Percentiles rank a stretch among this genome's conserved stretches.
Conservation (phyloP, 768 basidiomycete species). For the Leucocoprinus sp. region DNA sequence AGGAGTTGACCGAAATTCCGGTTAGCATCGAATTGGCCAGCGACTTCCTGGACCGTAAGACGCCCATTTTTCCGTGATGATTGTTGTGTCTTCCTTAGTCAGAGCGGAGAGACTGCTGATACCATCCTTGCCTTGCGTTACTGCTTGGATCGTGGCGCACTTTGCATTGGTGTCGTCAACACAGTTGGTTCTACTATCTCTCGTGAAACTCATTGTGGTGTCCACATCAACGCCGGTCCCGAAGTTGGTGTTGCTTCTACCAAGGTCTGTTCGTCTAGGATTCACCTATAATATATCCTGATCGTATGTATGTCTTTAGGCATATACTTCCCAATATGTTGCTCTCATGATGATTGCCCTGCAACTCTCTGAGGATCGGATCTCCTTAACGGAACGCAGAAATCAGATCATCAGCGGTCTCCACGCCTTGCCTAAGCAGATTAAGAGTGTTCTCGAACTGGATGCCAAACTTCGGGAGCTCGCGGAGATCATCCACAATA, state of each 20-base stretch:
- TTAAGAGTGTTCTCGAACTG: slow-evolving; percentile 76
- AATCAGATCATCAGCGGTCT: slow-evolving; percentile 91
- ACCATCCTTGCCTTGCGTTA: slow-evolving; percentile 95
- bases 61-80: slow-evolving; percentile 99
- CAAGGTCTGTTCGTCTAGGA: slow-evolving; percentile 46
- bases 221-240: slow-evolving; percentile 98
- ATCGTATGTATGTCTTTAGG: slow-evolving; percentile 40
- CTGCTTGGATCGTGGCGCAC: slow-evolving; percentile 92
- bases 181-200: slow-evolving; percentile 97
- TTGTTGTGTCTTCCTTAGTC: slow-evolving; percentile 91
- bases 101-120: slow-evolving; percentile 98
- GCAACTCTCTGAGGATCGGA: slow-evolving; percentile 94
- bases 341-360: slow-evolving; percentile 98
- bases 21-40: slow-evolving; percentile 95
- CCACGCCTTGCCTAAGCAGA: slow-evolving; percentile 82
- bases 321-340: slow-evolving; percentile 98
- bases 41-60: slow-evolving; percentile 98
- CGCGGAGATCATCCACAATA: slow-evolving; percentile 69
- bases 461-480: slow-evolving; percentile 75
- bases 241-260: slow-evolving; percentile 99
- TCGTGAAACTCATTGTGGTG: slow-evolving; percentile 97
- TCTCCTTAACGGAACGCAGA: slow-evolving; percentile 84
- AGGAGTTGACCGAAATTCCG: slow-evolving; percentile 98
- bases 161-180: slow-evolving; percentile 97
- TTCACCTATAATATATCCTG: neutral